Evolutionary conservation across 768 basidiomycete genomes (phyloP).

Genomic region (Tubosaeta brunneosetosa): DNA sequence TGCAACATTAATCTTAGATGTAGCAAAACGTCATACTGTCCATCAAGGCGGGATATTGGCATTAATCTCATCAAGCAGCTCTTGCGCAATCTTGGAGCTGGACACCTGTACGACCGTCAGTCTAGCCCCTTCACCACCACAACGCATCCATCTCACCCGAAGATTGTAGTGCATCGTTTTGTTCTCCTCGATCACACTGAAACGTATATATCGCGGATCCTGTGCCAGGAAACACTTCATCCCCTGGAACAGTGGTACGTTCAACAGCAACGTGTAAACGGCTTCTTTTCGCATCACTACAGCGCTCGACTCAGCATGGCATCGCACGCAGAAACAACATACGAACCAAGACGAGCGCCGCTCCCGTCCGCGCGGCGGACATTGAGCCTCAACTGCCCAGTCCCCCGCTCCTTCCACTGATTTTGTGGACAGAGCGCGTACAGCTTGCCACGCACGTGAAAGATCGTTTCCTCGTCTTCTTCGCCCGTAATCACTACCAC

Average conservation of each 20-base stretch:
- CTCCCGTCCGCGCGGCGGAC: constrained; percentile 57
- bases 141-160: constrained; percentile 44
- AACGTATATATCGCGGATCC: constrained; percentile 74
- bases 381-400: constrained; percentile 67
- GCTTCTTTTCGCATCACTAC: constrained; percentile 86
- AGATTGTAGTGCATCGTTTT: constrained; percentile 68
- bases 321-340: neutral
- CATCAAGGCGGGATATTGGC: constrained; percentile 37
- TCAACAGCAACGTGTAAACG: constrained; percentile 68
- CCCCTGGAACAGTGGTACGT: constrained; percentile 71
- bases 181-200: constrained; percentile 65
- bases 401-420: constrained; percentile 77
- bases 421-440: constrained; percentile 53
- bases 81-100: constrained; percentile 66
- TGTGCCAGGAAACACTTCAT: constrained; percentile 71
- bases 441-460: constrained; percentile 74
- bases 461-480: constrained; percentile 74
- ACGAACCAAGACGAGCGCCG: constrained; percentile 62
- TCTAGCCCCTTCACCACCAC: neutral
- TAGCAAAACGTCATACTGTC: constrained; percentile 15
- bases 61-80: constrained; percentile 54
- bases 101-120: constrained; percentile 43
- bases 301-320: constrained; percentile 8
- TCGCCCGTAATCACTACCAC: constrained; percentile 66
- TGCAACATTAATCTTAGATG: constrained; percentile 34